phyloP scores from a whole-genome alignment of 1,284 basidiomycete genomes.

The Omphalotus olearius region DNA sequence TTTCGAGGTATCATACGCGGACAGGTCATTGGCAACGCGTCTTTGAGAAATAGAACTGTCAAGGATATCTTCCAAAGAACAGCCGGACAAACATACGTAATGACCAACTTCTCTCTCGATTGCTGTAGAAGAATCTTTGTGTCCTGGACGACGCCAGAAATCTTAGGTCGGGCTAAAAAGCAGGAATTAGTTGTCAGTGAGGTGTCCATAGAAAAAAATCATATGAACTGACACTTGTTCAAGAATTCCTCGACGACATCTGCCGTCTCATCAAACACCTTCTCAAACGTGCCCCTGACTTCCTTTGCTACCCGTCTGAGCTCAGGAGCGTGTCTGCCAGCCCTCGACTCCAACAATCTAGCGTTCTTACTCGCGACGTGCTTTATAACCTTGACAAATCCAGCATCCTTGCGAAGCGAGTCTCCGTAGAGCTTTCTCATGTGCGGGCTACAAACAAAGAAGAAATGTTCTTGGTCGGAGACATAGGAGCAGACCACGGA shows the following conservation, averaged over 20 bases:
- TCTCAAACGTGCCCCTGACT: constrained; percentile 90
- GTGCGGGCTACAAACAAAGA: constrained; percentile 66
- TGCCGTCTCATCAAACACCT: constrained; percentile 90
- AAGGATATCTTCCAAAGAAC: not conserved
- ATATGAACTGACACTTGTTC: constrained; percentile 65
- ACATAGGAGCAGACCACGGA: not conserved
- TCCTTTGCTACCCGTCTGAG: constrained; percentile 81
- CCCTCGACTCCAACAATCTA: constrained; percentile 61
- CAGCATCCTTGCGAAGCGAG: constrained; percentile 89
- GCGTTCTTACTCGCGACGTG: constrained; percentile 83
- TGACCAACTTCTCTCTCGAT: constrained; percentile 83
- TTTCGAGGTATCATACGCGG: constrained; percentile 72
- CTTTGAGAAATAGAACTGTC: constrained; percentile 35
- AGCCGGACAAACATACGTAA: constrained; percentile 74
- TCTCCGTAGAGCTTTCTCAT: constrained; percentile 96
- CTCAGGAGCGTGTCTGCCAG: constrained; percentile 70
- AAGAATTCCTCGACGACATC: constrained; percentile 92
- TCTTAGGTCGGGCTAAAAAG: constrained; percentile 43
- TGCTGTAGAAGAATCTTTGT: constrained; percentile 91
- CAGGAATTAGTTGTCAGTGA: not conserved
- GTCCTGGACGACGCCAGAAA: constrained; percentile 86
- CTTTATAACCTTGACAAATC: constrained; percentile 95
- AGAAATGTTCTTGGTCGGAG: not conserved
- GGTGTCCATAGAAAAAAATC: not conserved
- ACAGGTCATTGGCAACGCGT: constrained; percentile 78